phyloP scores from a whole-genome alignment of 192 early-diverging fungal genomes.

The Linnemannia elongata region DNA sequence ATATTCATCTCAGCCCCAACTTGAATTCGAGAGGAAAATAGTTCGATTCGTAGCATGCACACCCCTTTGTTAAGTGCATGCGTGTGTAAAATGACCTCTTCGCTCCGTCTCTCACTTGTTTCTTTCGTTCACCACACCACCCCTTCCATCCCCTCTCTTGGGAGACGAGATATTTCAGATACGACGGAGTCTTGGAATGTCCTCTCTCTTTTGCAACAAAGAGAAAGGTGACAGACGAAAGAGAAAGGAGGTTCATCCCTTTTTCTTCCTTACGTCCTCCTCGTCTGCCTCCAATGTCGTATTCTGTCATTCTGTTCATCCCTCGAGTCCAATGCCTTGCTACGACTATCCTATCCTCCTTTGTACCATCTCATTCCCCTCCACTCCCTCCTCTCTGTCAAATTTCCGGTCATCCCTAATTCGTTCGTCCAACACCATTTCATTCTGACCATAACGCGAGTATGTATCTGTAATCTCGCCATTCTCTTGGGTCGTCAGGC shows the following conservation, averaged over 20 bases:
- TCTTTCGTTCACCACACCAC: background rate
- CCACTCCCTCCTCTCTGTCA: background rate
- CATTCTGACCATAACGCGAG: background rate
- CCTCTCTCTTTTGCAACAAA: background rate
- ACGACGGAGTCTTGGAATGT: background rate
- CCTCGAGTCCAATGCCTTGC: background rate
- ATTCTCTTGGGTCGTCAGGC: background rate
- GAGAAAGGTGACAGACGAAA: background rate
- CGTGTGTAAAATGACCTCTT: background rate
- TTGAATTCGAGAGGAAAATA: background rate
- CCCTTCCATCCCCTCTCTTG: background rate
- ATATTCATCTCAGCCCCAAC: background rate
- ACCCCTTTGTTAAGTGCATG: background rate
- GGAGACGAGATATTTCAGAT: background rate
- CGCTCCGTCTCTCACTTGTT: too few relatives aligned
- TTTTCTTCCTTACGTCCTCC: background rate
- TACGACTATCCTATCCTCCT: background rate
- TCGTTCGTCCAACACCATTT: background rate
- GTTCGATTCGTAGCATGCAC: background rate
- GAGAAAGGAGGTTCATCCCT: background rate
- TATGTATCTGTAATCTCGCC: background rate
- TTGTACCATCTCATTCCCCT: background rate
- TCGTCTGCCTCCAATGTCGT: background rate
- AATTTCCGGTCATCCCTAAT: background rate
- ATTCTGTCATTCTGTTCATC: background rate